Evolutionary conservation across 1,284 basidiomycete genomes (phyloP), one percentile per base, ranked within the genome.

Genomic region (Rhodotorula mucilaginosa): DNA sequence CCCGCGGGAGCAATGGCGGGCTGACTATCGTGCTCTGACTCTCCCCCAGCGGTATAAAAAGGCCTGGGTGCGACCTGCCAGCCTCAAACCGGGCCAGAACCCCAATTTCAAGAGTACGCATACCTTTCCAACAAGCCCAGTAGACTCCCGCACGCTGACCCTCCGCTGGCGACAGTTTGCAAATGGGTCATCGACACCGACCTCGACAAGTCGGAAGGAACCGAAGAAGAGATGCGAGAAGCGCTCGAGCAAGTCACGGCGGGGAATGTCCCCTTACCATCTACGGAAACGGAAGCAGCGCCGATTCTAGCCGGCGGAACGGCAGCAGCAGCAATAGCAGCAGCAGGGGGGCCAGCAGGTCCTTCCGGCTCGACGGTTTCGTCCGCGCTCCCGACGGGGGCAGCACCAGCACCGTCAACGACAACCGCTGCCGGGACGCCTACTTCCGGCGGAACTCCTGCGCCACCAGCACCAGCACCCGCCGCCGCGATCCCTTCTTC

Each of bases 101-200:
- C 70, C 70, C 5, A 65, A 68, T 19, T 74, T 58, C 65, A 70
- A 70, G 47, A 63, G 69, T 71, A 39, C 49, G 67, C 21, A 31
- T 12, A 34, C 23, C 18, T 1, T 21, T 26, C 29, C 12, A 8
- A 13, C 13, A 29, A 23, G 8, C 10, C 21, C 47, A n/a, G 18
- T 19, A 3, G 54, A 26, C 13, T 39, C 10, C 16, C 4, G 1
- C 13, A 8, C 15, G 2, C 2, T 31, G 61, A 5, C 13, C 39
- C 6, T 29, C 47, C 21, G 18, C 29, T 23, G 15, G 23, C 8
- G 31, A 13, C 26, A 74, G 72, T 74, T 29, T 34, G 49, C 48
- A 74, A 72, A 44, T 74, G 74, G 74, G 74, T 74, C 21, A 46
- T 72, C 60, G 74, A 72, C 59, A 69, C 61, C 8, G 64, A 69